phyloP scores from a whole-genome alignment of 1,139 yeast species.

The Saccharomyces hybrid region DNA sequence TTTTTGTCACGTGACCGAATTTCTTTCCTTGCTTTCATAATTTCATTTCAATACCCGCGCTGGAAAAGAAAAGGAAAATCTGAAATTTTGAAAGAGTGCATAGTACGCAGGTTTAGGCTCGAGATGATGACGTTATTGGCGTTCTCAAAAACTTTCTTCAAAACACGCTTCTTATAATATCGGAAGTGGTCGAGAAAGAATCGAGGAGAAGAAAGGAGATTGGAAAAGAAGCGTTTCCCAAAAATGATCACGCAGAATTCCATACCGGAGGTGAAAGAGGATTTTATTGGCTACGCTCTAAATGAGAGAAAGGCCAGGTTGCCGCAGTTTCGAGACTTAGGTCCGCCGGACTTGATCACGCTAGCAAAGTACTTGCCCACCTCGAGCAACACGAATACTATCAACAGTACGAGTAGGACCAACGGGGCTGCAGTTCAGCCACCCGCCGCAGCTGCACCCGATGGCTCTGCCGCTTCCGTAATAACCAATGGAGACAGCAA shows the following conservation, averaged over 20 bases:
- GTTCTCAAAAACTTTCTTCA: background rate
- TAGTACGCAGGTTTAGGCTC: background rate
- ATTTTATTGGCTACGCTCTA: conserved; percentile 42
- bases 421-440: conserved; percentile 1
- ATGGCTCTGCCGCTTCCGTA: background rate
- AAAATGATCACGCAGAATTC: conserved; percentile 42
- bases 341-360: conserved; percentile 89
- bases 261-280: conserved; percentile 48
- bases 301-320: conserved; percentile 42
- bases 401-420: conserved; percentile 5
- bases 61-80: background rate
- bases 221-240: background rate
- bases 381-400: conserved; percentile 13
- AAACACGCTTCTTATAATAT: background rate
- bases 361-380: conserved; percentile 39
- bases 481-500: background rate
- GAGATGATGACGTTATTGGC: background rate
- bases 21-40: background rate
- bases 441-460: background rate
- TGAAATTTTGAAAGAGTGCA: background rate
- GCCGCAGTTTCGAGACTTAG: conserved; percentile 48
- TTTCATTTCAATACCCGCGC: background rate
- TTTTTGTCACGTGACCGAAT: background rate
- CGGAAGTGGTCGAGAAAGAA: background rate
- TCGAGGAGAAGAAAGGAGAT: background rate